Base-by-base conservation (phyloP, 768 basidiomycete species). In the Mycena indigotica region DNA sequence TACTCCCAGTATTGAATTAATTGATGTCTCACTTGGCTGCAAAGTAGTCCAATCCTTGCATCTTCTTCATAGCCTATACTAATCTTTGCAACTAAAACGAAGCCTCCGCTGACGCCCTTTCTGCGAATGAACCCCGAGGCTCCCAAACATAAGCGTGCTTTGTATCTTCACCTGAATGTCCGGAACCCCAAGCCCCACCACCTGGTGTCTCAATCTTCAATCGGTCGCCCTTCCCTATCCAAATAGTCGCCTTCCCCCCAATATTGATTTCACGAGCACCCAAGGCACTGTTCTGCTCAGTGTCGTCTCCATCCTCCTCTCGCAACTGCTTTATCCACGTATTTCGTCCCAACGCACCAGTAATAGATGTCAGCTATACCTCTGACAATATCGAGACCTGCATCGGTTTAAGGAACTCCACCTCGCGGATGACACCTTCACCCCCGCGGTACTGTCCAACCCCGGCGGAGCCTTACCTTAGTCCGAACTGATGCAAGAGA, bases 301-400 rank as follows among this genome's bases (percentile, higher is more conserved):
- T 76, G 4, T 84, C 58, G 68, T 95, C 92, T 0, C 87, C 85
- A 62, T 91, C 89, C 66, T 82, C 83, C 60, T 75, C 62, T 23
- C 88, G 82, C 48, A 81, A 77, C 63, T 80, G 77, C 70, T 91
- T 91, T 53, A 94, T 75, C 94, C 94, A 95, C n/a, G 89, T 87
- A 70, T 95, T 96, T 30, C 83, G 80, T 1, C 94, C 95, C 61
- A 87, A 72, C 39, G 71, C 78, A 16, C 85, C 94, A 29, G 10
- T 26, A 23, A 25, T 5, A n/a, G 2, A 39, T 23, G 19, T n/a
- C 41, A 55, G 21, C 17, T 74, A 67, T 65, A 85, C 92, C 82
- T 95, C 93, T 40, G 88, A 91, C 23, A 96, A 75, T 44, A 96
- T 95, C 2, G 90, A 92, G 19, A 94, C 93, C 69, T 93, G 91